Conservation (phyloP, 768 basidiomycete genomes). For the Lactarius hatsudake region DNA sequence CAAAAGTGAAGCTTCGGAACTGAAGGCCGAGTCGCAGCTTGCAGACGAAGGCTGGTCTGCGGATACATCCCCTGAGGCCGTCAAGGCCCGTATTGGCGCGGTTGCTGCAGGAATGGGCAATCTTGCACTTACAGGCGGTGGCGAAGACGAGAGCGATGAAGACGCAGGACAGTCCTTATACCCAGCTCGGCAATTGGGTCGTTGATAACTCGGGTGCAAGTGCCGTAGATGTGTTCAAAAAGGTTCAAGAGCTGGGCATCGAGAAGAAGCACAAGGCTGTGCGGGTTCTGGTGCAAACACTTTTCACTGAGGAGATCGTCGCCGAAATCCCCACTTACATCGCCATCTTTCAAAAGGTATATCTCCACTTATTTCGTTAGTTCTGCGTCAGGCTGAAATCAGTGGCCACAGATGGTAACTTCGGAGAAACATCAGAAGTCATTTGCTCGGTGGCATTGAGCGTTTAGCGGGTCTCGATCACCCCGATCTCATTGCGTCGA, state of each 20-base stretch:
- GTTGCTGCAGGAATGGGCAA: conserved; percentile 59
- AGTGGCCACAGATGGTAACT: conserved; percentile 64
- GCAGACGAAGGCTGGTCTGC: conserved; percentile 83
- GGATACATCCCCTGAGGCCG: conserved; percentile 88
- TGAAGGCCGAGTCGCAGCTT: conserved; percentile 60
- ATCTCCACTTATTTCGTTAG: conserved; percentile 29
- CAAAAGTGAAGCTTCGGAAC: conserved; percentile 81
- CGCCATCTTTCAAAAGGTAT: conserved; percentile 73
- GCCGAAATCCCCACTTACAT: conserved; percentile 62
- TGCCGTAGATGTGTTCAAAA: conserved; percentile 74
- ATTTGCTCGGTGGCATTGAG: conserved; percentile 88
- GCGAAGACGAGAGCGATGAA: conserved; percentile 89
- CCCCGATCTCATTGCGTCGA: conserved; percentile 63
- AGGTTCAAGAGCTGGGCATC: conserved; percentile 86
- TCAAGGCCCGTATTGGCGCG: conserved; percentile 75
- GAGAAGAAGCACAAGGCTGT: conserved; percentile 94
- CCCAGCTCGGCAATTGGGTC: conserved; percentile 80
- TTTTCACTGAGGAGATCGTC: conserved; percentile 76
- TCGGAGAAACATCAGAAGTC: conserved; percentile 96
- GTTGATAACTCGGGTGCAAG: conserved; percentile 62
- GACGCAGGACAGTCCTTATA: conserved; percentile 85
- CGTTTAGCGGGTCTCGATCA: conserved; percentile 73
- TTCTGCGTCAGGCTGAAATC: neutral
- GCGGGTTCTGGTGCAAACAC: conserved; percentile 74
- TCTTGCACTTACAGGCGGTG: conserved; percentile 50